Percentiles rank a stretch among this genome's conserved stretches.
These are phyloP conservation scores for Aspergillus jensenii DNA, from an alignment of 2,329 filamentous ascomycete species.

Conservation along the genomic window DNA sequence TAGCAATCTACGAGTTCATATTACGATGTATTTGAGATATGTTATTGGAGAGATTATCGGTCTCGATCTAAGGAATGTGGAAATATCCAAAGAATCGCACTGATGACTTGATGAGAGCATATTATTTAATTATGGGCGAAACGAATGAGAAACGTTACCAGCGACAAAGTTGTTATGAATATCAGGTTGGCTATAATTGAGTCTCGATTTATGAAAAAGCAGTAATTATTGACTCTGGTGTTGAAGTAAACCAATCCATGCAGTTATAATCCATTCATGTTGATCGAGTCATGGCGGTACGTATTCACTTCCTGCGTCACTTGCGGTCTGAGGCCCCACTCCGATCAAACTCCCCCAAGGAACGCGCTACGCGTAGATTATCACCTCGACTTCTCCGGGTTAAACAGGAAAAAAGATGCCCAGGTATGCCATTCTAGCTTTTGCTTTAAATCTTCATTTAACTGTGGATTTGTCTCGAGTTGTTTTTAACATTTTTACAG, in stretches of 20 bases:
- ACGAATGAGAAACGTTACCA: background rate
- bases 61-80: background rate
- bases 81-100: background rate
- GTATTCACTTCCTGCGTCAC: background rate
- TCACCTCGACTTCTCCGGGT: conserved; percentile 27
- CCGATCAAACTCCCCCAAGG: conserved; percentile 17
- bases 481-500: conserved; percentile 47
- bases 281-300: background rate
- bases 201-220: background rate
- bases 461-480: background rate
- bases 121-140: background rate
- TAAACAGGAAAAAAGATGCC: conserved; percentile 38
- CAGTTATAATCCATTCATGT: background rate
- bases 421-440: conserved; percentile 26
- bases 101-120: background rate
- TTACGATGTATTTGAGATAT: background rate
- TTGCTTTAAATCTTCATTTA: background rate
- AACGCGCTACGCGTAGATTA: conserved; percentile 36
- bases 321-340: conserved; percentile 27
- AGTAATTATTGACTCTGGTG: background rate
- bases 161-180: background rate
- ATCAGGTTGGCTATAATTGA: background rate
- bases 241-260: background rate
- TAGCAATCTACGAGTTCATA: background rate
- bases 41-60: background rate